Percentiles rank a stretch among this genome's conserved stretches.
phyloP scores from a whole-genome alignment of 1,139 yeast genomes.

The Scheffersomyces illinoinensis region DNA sequence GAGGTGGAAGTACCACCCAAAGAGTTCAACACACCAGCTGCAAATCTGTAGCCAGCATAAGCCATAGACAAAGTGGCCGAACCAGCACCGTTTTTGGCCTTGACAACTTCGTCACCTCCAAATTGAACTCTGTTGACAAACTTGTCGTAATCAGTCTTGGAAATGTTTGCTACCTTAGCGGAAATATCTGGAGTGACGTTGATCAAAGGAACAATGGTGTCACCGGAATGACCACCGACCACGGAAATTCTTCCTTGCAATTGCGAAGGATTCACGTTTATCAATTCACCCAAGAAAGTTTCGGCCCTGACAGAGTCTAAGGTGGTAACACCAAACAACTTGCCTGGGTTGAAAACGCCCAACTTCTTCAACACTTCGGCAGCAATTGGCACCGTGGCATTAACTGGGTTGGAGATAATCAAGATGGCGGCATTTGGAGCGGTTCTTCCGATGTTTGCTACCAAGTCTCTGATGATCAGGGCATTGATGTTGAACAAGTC shows the following conservation, averaged over 20 bases:
- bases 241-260: conserved; percentile 57
- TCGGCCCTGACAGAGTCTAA: conserved; percentile 71
- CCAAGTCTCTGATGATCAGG: conserved; percentile 61
- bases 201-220: conserved; percentile 65
- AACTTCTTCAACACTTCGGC: conserved; percentile 64
- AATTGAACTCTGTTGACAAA: conserved; percentile 66
- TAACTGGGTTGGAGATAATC: conserved; percentile 74
- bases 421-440: conserved; percentile 66
- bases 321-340: conserved; percentile 73
- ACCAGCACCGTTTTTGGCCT: conserved; percentile 76
- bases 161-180: conserved; percentile 29
- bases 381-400: conserved; percentile 74
- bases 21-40: conserved; percentile 51
- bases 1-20: conserved; percentile 28
- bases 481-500: conserved; percentile 77
- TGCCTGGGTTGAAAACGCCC: conserved; percentile 63
- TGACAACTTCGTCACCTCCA: conserved; percentile 80
- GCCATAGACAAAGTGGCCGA: conserved; percentile 82
- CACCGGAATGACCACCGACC: conserved; percentile 78
- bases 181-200: conserved; percentile 28
- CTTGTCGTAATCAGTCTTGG: conserved; percentile 35
- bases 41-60: conserved; percentile 70
- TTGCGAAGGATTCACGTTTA: conserved; percentile 32
- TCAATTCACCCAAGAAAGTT: conserved; percentile 55
- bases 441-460: conserved; percentile 55